Evolutionary conservation across 192 early-diverging fungal genomes (phyloP).

Genomic region (Umbelopsis sp.): DNA sequence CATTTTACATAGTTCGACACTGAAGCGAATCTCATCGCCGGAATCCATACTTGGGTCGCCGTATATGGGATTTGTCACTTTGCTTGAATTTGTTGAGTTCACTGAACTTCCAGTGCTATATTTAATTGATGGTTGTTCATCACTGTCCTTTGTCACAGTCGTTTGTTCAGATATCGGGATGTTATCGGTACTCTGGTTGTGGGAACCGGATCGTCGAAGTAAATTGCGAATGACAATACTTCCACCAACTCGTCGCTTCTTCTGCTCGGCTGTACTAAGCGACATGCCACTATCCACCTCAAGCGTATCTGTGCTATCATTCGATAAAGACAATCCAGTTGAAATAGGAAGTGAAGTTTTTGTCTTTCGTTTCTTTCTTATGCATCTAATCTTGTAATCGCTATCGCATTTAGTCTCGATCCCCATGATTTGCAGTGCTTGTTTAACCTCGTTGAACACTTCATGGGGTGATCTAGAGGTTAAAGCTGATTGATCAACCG

Average conservation of each 20-base stretch:
- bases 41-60: conserved; percentile 58
- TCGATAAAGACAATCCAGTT: background rate
- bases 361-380: conserved; percentile 47
- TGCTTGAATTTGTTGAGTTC: background rate
- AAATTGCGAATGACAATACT: conserved; percentile 20
- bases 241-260: conserved; percentile 29
- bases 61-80: conserved; percentile 41
- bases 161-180: background rate
- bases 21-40: conserved; percentile 85
- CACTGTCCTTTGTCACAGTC: background rate
- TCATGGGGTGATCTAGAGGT: conserved; percentile 67
- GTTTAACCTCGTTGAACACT: conserved; percentile 68
- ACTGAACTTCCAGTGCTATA: background rate
- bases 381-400: conserved; percentile 63
- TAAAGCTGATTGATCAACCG: conserved; percentile 70
- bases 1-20: conserved; percentile 88
- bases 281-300: conserved; percentile 7
- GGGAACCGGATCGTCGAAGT: conserved; percentile 25
- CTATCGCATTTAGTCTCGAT: conserved; percentile 54
- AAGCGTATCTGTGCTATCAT: background rate
- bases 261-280: background rate
- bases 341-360: background rate
- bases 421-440: conserved; percentile 52
- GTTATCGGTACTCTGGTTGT: background rate
- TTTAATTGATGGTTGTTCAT: background rate